Conservation (phyloP, 495 filamentous ascomycete species). For the Talaromyces ruber region DNA sequence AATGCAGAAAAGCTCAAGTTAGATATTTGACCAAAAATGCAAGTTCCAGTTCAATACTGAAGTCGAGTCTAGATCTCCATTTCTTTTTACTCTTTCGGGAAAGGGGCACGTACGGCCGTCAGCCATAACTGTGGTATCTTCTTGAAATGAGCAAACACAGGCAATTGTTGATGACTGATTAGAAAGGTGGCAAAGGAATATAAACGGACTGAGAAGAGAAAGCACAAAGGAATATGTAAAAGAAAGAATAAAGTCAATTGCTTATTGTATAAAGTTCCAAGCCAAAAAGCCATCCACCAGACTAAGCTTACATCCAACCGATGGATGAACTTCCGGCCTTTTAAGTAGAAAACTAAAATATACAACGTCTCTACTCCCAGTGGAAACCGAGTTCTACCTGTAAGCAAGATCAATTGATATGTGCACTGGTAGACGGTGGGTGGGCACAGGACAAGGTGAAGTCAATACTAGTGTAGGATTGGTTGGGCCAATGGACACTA, state of each 20-base stretch:
- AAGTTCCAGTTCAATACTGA: neutral
- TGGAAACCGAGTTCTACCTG: neutral
- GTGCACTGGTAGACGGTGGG: neutral
- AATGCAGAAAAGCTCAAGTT: conserved; percentile 1
- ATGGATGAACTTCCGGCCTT: neutral
- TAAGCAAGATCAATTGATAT: neutral
- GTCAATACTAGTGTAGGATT: neutral
- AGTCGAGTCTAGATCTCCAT: neutral
- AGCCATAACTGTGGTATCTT: conserved; percentile 33
- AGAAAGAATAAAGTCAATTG: neutral
- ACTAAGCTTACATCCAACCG: neutral
- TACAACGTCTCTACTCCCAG: neutral
- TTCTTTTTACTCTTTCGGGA: neutral
- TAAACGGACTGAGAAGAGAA: conserved; percentile 6
- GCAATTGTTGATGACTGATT: neutral
- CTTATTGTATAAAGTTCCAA: conserved; percentile 13
- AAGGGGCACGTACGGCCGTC: conserved; percentile 47
- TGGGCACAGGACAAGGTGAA: neutral
- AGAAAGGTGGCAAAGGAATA: conserved; percentile 6
- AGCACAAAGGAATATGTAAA: neutral
- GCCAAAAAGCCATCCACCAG: conserved; percentile 1
- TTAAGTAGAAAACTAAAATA: neutral
- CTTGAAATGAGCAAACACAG: neutral
- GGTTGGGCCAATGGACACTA: neutral
- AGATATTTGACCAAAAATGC: neutral